These are phyloP conservation scores for Starmerella stellata DNA, from an alignment of 805 yeast species.

Conservation along the genomic window DNA sequence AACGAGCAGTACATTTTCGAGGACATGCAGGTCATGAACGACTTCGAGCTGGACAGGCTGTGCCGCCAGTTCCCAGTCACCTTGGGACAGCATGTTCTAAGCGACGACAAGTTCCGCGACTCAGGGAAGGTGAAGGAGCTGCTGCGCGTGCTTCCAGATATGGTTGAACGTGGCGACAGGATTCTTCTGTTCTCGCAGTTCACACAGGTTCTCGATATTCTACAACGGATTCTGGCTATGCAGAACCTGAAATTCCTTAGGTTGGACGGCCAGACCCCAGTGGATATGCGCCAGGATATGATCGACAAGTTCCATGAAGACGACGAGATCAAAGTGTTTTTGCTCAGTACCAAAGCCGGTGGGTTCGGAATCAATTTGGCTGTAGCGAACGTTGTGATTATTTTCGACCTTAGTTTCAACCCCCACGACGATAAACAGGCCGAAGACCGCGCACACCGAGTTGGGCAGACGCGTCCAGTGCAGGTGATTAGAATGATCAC, in stretches of 20 bases:
- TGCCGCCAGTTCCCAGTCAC: slow-evolving; percentile 57
- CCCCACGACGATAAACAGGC: slow-evolving; percentile 99
- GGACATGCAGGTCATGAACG: slow-evolving; percentile 91
- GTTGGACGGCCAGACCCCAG: slow-evolving; percentile 85
- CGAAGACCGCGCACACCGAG: slow-evolving; percentile 95
- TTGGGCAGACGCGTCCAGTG: slow-evolving; percentile 80
- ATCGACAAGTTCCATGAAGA: slow-evolving; percentile 82
- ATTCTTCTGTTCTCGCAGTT: slow-evolving; percentile 75
- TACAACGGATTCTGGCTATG: slow-evolving; percentile 54
- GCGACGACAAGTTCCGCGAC: slow-evolving; percentile 37
- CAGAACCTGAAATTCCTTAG: slow-evolving; percentile 56
- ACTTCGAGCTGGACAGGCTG: slow-evolving; percentile 62
- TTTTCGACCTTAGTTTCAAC: slow-evolving; percentile 85
- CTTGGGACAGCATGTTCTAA: slow-evolving; percentile 34
- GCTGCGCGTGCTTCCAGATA: slow-evolving; percentile 36
- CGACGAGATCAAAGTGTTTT: slow-evolving; percentile 60
- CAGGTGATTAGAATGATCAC: slow-evolving; percentile 58
- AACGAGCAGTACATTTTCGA: slow-evolving; percentile 61
- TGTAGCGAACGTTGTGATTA: slow-evolving; percentile 81
- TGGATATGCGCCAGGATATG: slow-evolving; percentile 77
- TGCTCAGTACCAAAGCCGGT: slow-evolving; percentile 90
- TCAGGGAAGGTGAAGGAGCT: slow-evolving; percentile 61
- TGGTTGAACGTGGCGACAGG: slow-evolving; percentile 41
- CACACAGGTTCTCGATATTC: slow-evolving; percentile 77
- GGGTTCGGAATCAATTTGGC: slow-evolving; percentile 96